These are phyloP conservation scores for Suhomyces bribrorum DNA, from an alignment of 1,139 yeast genomes.

Conservation along the genomic window DNA sequence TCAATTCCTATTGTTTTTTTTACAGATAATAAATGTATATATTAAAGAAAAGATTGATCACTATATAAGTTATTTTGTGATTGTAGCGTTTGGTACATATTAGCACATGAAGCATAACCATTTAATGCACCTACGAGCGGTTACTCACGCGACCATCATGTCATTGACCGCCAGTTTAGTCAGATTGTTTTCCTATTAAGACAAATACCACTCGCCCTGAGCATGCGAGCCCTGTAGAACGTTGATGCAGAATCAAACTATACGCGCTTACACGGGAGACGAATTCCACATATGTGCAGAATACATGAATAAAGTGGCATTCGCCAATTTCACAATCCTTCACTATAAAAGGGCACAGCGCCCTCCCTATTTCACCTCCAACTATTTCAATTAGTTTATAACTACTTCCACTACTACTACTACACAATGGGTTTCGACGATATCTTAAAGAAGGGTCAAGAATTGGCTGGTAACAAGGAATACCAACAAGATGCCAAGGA, in stretches of 20 bases:
- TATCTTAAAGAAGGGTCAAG: conserved; percentile 27
- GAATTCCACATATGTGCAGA: neutral
- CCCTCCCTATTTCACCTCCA: neutral
- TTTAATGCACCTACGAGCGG: neutral
- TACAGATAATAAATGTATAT: neutral
- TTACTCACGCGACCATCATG: neutral
- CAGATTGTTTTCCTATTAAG: too few relatives aligned
- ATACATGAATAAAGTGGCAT: neutral
- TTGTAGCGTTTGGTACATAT: neutral
- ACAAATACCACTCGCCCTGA: neutral
- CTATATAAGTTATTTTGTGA: too few relatives aligned
- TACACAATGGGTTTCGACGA: conserved; percentile 29
- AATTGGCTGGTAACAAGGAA: conserved; percentile 19
- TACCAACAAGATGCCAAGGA: conserved; percentile 35
- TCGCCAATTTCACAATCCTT: conserved; percentile 1
- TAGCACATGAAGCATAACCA: neutral
- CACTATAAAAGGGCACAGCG: conserved; percentile 9
- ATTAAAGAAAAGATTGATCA: conserved; percentile 1
- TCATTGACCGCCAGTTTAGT: too few relatives aligned
- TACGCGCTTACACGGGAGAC: conserved; percentile 1
- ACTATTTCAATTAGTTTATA: neutral
- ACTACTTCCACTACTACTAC: neutral
- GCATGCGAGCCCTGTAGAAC: conserved; percentile 2
- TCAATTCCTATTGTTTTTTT: neutral
- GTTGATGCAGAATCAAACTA: conserved; percentile 2